phyloP scores from a whole-genome alignment of 805 yeast genomes.

The Schwanniomyces yamadae region DNA sequence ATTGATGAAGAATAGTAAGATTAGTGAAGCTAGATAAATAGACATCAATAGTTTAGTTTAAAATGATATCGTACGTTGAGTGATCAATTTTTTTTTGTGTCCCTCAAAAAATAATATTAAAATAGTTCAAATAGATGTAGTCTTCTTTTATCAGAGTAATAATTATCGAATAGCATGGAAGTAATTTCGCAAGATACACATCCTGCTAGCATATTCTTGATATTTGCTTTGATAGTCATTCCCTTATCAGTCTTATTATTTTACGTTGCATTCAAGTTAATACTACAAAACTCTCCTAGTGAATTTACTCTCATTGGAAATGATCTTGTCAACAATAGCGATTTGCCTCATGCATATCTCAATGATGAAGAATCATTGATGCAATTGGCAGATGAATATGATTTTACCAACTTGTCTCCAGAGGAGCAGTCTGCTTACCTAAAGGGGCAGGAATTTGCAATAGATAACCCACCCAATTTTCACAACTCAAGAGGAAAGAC shows the following conservation, averaged over 20 bases:
- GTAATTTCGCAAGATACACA: slow-evolving; percentile 3
- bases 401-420: slow-evolving; percentile 35
- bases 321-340: slow-evolving; percentile 14
- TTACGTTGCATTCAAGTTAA: slow-evolving; percentile 10
- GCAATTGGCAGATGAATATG: slow-evolving; percentile 36
- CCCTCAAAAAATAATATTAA: too few relatives aligned
- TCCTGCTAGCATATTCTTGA: slow-evolving; percentile 5
- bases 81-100: too few relatives aligned
- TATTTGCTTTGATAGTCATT: slow-evolving; percentile 8
- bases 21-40: slow-evolving; percentile 4
- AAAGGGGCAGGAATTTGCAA: slow-evolving; percentile 35
- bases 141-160: too few relatives aligned
- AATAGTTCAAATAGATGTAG: too few relatives aligned
- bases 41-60: too few relatives aligned
- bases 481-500: slow-evolving; percentile 33
- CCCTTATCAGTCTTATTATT: slow-evolving; percentile 9
- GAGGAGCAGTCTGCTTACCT: slow-evolving; percentile 39
- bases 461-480: slow-evolving; percentile 30
- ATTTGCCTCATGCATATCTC: slow-evolving; percentile 36
- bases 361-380: slow-evolving; percentile 39
- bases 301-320: slow-evolving; percentile 13
- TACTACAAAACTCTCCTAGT: slow-evolving; percentile 7
- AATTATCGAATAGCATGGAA: too few relatives aligned
- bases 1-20: slow-evolving; percentile 38
- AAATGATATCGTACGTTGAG: too few relatives aligned